Evolutionary conservation across 257 asterid species (phyloP), one percentile per base, ranked within the genome.

Genomic region (Nicotiana otophora): DNA sequence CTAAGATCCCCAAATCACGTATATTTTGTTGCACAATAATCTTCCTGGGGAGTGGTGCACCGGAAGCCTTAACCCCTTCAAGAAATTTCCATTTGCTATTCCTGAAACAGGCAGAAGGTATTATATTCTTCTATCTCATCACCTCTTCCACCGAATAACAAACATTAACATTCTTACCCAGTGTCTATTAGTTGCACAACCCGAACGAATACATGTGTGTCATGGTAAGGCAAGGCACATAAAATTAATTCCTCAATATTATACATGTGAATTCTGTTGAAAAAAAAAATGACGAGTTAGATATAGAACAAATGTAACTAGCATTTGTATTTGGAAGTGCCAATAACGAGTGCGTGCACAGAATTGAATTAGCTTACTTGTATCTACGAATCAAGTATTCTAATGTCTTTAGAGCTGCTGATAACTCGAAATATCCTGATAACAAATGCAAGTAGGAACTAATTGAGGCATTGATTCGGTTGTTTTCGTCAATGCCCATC

Each of bases 361-460:
- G 12, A 42, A 42, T n/a, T 70, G 12, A 14, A 72, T 46, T 46
- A 60, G 30, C 82, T 77, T 80, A 94, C 99, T 91, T 93, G 93
- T 91, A 96, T 92, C 97, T 87, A 10, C 99, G 98, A 78, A 96
- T 88, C 80, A 96, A 88, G 86, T 89, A 96, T 91, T 96, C 99
- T 61, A 96, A 82, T 5, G 99, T 91, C 89, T 87, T 92, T 84
- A 85, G 65, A 16, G 98, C 94, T 2, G 98, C 88, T 78, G 84
- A 81, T n/a, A 84, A 84, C 83, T 89, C 91, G 2, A 96, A 89
- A 86, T 88, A 86, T 16, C 97, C 99, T 0, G 98, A 89, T 57
- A 94, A 68, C n/a, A 94, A 84, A 85, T 90, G 89, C 81, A 96
- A 87, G 86, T 89, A 96, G 62, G 95, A 92, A 85, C 81, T 46